Conservation (phyloP, 1,284 basidiomycete species). For the Leccinum griseonigrum region DNA sequence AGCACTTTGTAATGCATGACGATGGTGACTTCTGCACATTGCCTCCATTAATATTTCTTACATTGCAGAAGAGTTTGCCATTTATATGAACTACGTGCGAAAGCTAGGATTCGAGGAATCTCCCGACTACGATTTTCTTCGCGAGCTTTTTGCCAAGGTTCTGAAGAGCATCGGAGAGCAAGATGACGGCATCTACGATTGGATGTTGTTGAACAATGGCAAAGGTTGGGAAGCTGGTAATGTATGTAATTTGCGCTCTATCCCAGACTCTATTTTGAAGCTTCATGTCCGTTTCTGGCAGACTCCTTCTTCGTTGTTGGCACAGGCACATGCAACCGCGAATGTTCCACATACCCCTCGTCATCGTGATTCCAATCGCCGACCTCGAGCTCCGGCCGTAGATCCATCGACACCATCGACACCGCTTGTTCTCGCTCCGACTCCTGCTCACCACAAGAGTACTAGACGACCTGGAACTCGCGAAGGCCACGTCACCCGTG, state of each 20-base stretch:
- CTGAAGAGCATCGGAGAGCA: slow-evolving; percentile 86
- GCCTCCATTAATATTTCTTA: slow-evolving; percentile 13
- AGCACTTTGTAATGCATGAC: neutral
- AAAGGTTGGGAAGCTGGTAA: slow-evolving; percentile 86
- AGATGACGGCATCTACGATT: slow-evolving; percentile 95
- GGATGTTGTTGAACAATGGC: slow-evolving; percentile 92
- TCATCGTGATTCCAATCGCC: slow-evolving; percentile 57
- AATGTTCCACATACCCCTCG: slow-evolving; percentile 50
- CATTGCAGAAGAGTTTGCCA: slow-evolving; percentile 87
- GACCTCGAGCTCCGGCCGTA: slow-evolving; percentile 37
- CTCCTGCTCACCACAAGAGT: slow-evolving; percentile 59
- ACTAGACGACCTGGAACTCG: slow-evolving; percentile 45
- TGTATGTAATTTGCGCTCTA: slow-evolving; percentile 41
- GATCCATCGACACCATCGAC: slow-evolving; percentile 52
- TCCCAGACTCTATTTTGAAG: slow-evolving; percentile 7
- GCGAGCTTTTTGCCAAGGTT: slow-evolving; percentile 92
- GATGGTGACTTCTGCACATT: neutral
- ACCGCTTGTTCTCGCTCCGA: slow-evolving; percentile 60
- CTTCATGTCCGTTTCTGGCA: slow-evolving; percentile 22
- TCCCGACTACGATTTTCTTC: slow-evolving; percentile 96
- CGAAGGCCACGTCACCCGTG: slow-evolving; percentile 46
- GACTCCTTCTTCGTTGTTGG: slow-evolving; percentile 46
- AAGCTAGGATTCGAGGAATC: slow-evolving; percentile 95
- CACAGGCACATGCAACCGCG: slow-evolving; percentile 52
- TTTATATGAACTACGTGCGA: slow-evolving; percentile 97